phyloP scores from a whole-genome alignment of 768 basidiomycete genomes.

The Russula lepida region DNA sequence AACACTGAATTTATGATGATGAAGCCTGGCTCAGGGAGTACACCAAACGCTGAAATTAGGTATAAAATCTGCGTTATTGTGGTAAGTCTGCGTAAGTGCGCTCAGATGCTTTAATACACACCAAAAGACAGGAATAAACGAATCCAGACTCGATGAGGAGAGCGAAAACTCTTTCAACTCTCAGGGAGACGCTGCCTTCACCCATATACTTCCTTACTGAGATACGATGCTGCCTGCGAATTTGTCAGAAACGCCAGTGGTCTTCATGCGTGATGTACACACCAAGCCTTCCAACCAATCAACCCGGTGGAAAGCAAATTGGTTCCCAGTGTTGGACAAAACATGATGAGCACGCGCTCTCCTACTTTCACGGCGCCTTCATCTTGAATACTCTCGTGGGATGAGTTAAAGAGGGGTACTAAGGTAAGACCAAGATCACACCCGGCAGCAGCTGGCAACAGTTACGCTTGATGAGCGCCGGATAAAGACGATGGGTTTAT shows the following conservation, averaged over 20 bases:
- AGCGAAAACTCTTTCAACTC: conserved; percentile 12
- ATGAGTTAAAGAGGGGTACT: neutral
- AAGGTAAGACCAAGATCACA: conserved; percentile 3
- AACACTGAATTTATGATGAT: conserved; percentile 1
- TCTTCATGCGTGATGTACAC: neutral
- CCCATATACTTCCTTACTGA: conserved; percentile 2
- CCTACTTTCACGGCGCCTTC: neutral
- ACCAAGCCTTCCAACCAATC: conserved; percentile 16
- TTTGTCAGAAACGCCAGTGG: neutral
- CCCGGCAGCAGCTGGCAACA: conserved; percentile 1
- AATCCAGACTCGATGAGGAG: conserved; percentile 14
- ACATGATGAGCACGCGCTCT: conserved; percentile 2
- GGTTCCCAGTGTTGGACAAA: conserved; percentile 8
- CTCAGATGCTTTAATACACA: neutral
- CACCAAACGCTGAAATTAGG: conserved; percentile 1
- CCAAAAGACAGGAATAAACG: conserved; percentile 13
- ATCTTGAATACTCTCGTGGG: neutral
- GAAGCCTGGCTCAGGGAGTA: conserved; percentile 6
- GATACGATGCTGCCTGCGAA: conserved; percentile 5
- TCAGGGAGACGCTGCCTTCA: neutral
- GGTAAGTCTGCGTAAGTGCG: neutral
- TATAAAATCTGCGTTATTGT: neutral
- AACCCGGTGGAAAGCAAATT: conserved; percentile 13
- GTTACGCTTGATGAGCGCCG: neutral
- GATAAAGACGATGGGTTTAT: too few species aligned